Conservation (phyloP, 2,329 filamentous ascomycete genomes). For the Ploettnerulaceae sp. region DNA sequence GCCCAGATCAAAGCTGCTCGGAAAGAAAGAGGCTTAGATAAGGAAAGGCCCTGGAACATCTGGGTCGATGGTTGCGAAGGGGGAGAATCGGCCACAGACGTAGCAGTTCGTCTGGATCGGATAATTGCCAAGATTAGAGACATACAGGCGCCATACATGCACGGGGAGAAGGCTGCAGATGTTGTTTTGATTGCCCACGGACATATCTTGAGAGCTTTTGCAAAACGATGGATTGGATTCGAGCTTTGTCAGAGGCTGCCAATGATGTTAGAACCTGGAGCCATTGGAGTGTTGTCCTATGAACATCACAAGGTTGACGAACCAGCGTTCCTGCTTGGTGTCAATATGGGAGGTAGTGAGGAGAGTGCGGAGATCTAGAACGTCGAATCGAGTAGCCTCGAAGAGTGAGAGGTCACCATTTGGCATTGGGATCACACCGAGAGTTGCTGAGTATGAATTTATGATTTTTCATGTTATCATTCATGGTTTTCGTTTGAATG, state of each 20-base stretch:
- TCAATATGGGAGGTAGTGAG: conserved; percentile 31
- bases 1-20: conserved; percentile 39
- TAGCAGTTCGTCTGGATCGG: conserved; percentile 43
- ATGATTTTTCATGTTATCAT: neutral
- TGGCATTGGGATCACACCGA: too few relatives aligned
- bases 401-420: too few relatives aligned
- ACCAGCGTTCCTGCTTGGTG: conserved; percentile 35
- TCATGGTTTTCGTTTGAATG: conserved; percentile 42
- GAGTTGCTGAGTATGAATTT: too few relatives aligned
- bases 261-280: conserved; percentile 38
- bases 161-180: conserved; percentile 40
- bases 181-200: conserved; percentile 44
- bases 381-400: too few relatives aligned
- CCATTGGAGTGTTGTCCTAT: conserved; percentile 37
- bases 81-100: conserved; percentile 44
- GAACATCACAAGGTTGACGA: conserved; percentile 36
- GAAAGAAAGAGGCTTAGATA: conserved; percentile 40
- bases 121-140: conserved; percentile 45
- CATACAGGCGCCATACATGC: conserved; percentile 44
- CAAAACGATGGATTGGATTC: conserved; percentile 50
- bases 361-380: too few relatives aligned
- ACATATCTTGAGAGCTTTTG: conserved; percentile 51
- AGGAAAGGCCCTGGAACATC: conserved; percentile 45
- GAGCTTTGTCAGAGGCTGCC: conserved; percentile 32
- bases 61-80: conserved; percentile 48